Evolutionary conservation across 1,284 basidiomycete species (phyloP).

Genomic region (Tilletia walkeri): DNA sequence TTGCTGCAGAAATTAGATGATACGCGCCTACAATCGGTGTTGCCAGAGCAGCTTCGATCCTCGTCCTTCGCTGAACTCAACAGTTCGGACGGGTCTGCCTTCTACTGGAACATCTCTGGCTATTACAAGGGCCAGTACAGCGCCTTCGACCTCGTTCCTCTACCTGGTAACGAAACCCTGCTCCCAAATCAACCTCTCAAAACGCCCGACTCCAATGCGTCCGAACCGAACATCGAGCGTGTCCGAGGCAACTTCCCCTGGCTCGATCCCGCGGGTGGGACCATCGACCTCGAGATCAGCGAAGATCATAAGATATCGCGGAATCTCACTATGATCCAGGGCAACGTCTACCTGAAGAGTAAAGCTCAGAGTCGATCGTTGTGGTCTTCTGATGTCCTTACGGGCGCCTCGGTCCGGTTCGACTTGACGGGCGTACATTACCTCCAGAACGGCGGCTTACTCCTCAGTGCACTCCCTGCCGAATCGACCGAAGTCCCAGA

Average conservation of each 20-base stretch:
- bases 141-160: background rate
- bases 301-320: background rate
- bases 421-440: background rate
- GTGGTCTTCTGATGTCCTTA: conserved; percentile 5
- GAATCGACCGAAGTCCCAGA: conserved; percentile 4
- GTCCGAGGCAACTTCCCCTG: conserved; percentile 9
- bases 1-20: background rate
- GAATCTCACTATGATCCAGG: background rate
- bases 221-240: background rate
- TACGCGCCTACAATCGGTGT: background rate
- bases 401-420: conserved; percentile 2
- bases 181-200: background rate
- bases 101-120: conserved; percentile 17
- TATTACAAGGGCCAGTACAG: conserved; percentile 3
- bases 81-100: background rate
- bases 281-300: conserved; percentile 13
- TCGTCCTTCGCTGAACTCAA: background rate
- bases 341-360: conserved; percentile 1
- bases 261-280: conserved; percentile 7
- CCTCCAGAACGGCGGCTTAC: background rate
- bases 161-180: background rate
- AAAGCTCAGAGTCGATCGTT: background rate
- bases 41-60: background rate
- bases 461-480: background rate
- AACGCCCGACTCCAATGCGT: background rate